Evolutionary conservation across 2,329 filamentous ascomycete genomes (phyloP).

Genomic region (Microdochium bolleyi): DNA sequence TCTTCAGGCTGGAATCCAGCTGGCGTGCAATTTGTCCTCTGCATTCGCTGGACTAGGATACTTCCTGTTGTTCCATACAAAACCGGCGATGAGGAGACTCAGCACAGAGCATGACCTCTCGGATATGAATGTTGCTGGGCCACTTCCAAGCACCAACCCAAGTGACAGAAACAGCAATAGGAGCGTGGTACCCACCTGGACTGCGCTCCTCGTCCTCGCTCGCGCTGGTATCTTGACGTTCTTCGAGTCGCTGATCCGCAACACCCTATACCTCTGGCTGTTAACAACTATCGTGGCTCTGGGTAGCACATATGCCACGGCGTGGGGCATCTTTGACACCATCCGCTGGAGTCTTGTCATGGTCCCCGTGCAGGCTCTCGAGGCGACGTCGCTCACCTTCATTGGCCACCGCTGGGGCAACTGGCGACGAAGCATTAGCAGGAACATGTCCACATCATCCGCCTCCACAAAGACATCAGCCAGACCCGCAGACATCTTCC

Average conservation of each 20-base stretch:
- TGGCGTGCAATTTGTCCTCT: constrained; percentile 50
- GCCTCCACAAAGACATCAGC: constrained; percentile 9
- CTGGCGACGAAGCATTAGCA: constrained; percentile 25
- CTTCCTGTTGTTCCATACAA: constrained; percentile 36
- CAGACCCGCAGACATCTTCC: constrained; percentile 10
- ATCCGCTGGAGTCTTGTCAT: constrained; percentile 69
- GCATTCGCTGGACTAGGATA: constrained; percentile 50
- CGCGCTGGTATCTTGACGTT: constrained; percentile 53
- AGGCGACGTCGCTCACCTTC: constrained; percentile 57
- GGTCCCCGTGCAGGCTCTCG: constrained; percentile 61
- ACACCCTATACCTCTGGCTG: constrained; percentile 64
- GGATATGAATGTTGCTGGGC: no score
- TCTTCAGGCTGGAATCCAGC: constrained; percentile 54
- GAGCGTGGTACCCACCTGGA: constrained; percentile 26
- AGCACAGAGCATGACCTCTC: not conserved
- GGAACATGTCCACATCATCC: constrained; percentile 8
- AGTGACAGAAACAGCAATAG: constrained; percentile 1
- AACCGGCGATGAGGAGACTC: not conserved
- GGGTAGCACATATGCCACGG: constrained; percentile 58
- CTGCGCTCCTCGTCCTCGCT: constrained; percentile 39
- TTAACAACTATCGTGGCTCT: constrained; percentile 56
- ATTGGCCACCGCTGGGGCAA: constrained; percentile 59
- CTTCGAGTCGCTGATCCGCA: constrained; percentile 57
- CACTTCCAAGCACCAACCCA: not conserved
- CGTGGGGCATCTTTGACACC: constrained; percentile 67